A percentile compares a stretch with the other conserved stretches of the same genome.
Evolutionary conservation across 2,329 filamentous ascomycete species (phyloP).

Genomic region (Fusarium sambucinum): DNA sequence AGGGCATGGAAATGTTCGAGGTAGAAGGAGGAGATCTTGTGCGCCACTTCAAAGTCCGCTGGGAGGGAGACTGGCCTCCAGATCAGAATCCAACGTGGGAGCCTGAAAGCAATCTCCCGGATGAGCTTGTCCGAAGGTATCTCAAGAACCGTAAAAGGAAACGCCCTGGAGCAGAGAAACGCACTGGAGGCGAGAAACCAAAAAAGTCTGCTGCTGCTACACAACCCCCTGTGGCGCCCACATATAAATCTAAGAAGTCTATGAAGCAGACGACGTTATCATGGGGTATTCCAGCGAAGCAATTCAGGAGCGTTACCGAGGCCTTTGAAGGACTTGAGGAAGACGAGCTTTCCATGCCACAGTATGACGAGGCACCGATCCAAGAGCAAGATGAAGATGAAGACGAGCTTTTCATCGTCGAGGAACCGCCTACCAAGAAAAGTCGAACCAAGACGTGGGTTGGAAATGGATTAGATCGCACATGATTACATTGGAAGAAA

Average conservation of each 20-base stretch:
- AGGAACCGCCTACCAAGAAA: slow-evolving; percentile 41
- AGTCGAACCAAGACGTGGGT: slow-evolving; percentile 7
- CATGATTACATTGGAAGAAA: slow-evolving; percentile 15
- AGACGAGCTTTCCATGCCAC: slow-evolving; percentile 1
- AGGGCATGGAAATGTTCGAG: slow-evolving; percentile 56
- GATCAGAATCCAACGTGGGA: slow-evolving; percentile 71
- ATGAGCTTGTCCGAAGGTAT: slow-evolving; percentile 57
- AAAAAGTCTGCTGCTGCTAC: slow-evolving; percentile 11
- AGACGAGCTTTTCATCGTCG: slow-evolving; percentile 51
- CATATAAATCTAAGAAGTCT: slow-evolving; percentile 30
- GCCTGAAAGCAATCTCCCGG: slow-evolving; percentile 63
- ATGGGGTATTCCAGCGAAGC: slow-evolving; percentile 39
- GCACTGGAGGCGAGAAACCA: not conserved
- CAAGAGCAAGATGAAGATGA: slow-evolving; percentile 16
- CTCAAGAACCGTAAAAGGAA: slow-evolving; percentile 47
- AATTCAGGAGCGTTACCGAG: slow-evolving; percentile 50
- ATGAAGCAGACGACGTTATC: slow-evolving; percentile 41
- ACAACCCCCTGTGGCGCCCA: slow-evolving; percentile 21
- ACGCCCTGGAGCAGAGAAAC: not conserved
- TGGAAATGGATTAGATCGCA: slow-evolving; percentile 7
- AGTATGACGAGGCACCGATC: not conserved
- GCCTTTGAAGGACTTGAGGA: slow-evolving; percentile 46
- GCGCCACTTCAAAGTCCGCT: slow-evolving; percentile 65
- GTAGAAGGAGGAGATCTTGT: slow-evolving; percentile 53
- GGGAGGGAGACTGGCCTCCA: slow-evolving; percentile 68